These are phyloP conservation scores for Nakazawaea siamensis DNA, from an alignment of 805 yeast species.

Conservation along the genomic window DNA sequence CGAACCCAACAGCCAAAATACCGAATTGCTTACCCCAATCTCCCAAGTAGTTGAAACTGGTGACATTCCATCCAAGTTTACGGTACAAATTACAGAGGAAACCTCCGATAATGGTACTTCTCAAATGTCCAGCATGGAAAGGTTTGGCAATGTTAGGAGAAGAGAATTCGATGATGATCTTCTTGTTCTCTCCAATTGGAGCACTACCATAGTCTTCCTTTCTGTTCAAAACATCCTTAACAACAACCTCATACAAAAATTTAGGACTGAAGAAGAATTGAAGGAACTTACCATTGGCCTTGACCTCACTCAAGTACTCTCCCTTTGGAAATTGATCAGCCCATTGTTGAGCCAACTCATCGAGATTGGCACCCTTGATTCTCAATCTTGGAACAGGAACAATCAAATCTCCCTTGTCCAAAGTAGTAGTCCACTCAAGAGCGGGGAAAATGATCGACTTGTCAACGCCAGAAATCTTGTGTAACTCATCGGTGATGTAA, in stretches of 20 bases:
- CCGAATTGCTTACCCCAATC: slow-evolving; percentile 99
- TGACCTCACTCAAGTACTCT: slow-evolving; percentile 58
- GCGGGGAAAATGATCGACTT: slow-evolving; percentile 67
- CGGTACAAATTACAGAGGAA: slow-evolving; percentile 86
- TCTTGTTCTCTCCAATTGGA: slow-evolving; percentile 67
- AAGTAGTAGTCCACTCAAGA: slow-evolving; percentile 76
- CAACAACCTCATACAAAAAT: slow-evolving; percentile 57
- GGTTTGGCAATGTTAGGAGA: slow-evolving; percentile 99
- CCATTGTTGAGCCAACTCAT: slow-evolving; percentile 68
- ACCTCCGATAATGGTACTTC: slow-evolving; percentile 97
- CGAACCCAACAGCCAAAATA: slow-evolving; percentile 86
- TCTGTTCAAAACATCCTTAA: slow-evolving; percentile 60
- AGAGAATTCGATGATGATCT: slow-evolving; percentile 78
- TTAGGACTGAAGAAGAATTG: slow-evolving; percentile 77
- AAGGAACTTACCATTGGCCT: slow-evolving; percentile 82
- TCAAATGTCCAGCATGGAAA: slow-evolving; percentile 98
- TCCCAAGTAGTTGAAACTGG: slow-evolving; percentile 89
- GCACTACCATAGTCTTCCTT: slow-evolving; percentile 61
- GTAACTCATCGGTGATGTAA: slow-evolving; percentile 74
- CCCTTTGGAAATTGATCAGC: slow-evolving; percentile 70
- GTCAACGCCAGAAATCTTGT: slow-evolving; percentile 67
- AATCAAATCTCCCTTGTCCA: slow-evolving; percentile 88
- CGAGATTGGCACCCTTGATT: slow-evolving; percentile 75
- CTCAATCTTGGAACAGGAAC: slow-evolving; percentile 89
- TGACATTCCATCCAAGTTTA: slow-evolving; percentile 86